Evolutionary conservation across 2,329 filamentous ascomycete genomes (phyloP).

Genomic region (Aspergillus uvarum): DNA sequence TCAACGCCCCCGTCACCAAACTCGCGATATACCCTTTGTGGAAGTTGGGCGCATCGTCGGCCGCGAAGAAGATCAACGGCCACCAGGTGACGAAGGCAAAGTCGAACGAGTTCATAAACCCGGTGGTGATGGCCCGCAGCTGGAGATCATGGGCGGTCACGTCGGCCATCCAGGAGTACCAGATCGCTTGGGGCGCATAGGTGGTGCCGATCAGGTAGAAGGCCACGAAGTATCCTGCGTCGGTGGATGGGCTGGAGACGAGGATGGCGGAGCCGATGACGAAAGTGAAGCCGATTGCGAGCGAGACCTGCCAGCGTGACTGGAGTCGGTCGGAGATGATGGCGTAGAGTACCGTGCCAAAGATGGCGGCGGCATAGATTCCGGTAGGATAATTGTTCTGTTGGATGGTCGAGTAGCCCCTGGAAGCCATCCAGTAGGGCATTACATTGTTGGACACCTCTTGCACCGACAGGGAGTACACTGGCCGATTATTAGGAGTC

Average conservation of each 20-base stretch:
- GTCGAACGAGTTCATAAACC: constrained; percentile 48
- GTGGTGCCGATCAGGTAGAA: constrained; percentile 49
- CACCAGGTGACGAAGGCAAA: constrained; percentile 47
- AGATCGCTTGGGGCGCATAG: constrained; percentile 48
- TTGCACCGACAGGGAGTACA: constrained; percentile 48
- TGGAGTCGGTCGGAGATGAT: constrained; percentile 44
- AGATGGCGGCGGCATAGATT: constrained; percentile 44
- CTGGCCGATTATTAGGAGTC: constrained; percentile 9
- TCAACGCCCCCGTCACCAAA: constrained; percentile 39
- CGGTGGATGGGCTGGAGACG: neutral
- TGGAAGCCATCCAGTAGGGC: constrained; percentile 47
- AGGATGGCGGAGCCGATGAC: constrained; percentile 33
- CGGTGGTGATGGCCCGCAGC: constrained; percentile 47
- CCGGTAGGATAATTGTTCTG: constrained; percentile 50
- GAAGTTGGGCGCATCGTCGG: constrained; percentile 43
- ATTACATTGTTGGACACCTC: constrained; percentile 48
- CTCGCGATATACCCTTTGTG: constrained; percentile 44
- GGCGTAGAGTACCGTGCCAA: constrained; percentile 45
- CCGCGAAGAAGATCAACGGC: constrained; percentile 44
- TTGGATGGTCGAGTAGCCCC: constrained; percentile 45
- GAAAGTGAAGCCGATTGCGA: constrained; percentile 46
- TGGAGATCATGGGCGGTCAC: constrained; percentile 38
- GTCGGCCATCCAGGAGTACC: constrained; percentile 52
- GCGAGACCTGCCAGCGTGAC: constrained; percentile 47
- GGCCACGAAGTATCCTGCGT: constrained; percentile 44